Percentiles rank a stretch among this genome's conserved stretches.
phyloP scores from a whole-genome alignment of 768 basidiomycete genomes.

The Leucogyrophana mollusca region DNA sequence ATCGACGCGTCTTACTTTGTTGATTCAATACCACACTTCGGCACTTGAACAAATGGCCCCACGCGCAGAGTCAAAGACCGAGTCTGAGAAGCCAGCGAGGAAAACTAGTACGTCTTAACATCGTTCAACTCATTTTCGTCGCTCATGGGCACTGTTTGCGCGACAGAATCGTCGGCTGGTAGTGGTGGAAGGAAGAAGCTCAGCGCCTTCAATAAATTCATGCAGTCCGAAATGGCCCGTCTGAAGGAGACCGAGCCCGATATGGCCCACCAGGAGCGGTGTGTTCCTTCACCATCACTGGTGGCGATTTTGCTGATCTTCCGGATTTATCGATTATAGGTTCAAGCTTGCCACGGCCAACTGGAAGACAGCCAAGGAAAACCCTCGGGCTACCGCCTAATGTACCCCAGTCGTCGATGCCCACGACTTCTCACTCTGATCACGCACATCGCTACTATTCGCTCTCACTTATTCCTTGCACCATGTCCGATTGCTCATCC shows the following conservation, averaged over 20 bases:
- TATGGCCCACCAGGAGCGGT: slow-evolving; percentile 75
- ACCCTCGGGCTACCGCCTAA: slow-evolving; percentile 41
- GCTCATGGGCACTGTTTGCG: slow-evolving; percentile 15
- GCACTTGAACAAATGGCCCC: slow-evolving; percentile 39
- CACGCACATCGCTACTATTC: not conserved
- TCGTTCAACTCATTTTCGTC: slow-evolving; percentile 12
- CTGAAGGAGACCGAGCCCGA: slow-evolving; percentile 76
- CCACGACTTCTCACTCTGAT: slow-evolving; percentile 2
- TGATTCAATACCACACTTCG: slow-evolving; percentile 5
- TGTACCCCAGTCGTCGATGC: too few species aligned
- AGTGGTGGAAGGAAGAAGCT: slow-evolving; percentile 57
- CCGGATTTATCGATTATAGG: slow-evolving; percentile 31
- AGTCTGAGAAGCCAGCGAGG: slow-evolving; percentile 49
- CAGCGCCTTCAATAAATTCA: slow-evolving; percentile 75
- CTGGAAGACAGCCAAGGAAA: slow-evolving; percentile 76
- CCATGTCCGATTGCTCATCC: slow-evolving; percentile 15
- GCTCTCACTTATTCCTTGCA: not conserved
- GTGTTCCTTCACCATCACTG: slow-evolving; percentile 7
- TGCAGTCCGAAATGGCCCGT: slow-evolving; percentile 78
- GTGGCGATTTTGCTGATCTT: slow-evolving; percentile 1
- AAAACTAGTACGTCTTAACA: slow-evolving; percentile 46
- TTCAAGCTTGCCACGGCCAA: slow-evolving; percentile 75
- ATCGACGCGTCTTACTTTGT: slow-evolving; percentile 13
- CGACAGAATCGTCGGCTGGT: slow-evolving; percentile 52
- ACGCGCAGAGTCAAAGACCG: slow-evolving; percentile 37